phyloP scores from a whole-genome alignment of 2,329 filamentous ascomycete genomes.

The Aspergillus neotritici region DNA sequence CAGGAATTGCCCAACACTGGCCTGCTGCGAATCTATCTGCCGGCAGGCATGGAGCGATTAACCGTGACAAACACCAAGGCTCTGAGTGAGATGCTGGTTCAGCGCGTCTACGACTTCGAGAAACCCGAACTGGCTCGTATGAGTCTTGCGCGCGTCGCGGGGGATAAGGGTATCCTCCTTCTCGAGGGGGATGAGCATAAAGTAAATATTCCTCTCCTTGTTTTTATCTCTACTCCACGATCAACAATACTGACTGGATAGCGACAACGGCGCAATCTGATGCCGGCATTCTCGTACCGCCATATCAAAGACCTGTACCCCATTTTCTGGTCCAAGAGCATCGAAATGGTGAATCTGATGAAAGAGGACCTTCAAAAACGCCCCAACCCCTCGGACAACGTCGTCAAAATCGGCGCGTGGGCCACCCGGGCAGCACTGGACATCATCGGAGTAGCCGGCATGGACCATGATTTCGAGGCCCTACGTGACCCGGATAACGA shows the following conservation, averaged over 20 bases:
- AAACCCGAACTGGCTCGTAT: slow-evolving; percentile 53
- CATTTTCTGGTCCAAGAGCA: slow-evolving; percentile 72
- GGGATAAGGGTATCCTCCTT: slow-evolving; percentile 51
- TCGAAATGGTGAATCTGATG: slow-evolving; percentile 62
- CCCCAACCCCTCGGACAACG: slow-evolving; percentile 29
- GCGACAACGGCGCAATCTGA: slow-evolving; percentile 66
- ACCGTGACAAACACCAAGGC: slow-evolving; percentile 58
- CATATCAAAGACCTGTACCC: slow-evolving; percentile 82
- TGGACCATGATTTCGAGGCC: slow-evolving; percentile 65
- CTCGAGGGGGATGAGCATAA: slow-evolving; percentile 91
- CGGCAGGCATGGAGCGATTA: slow-evolving; percentile 60
- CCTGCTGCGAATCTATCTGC: slow-evolving; percentile 59
- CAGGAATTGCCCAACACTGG: slow-evolving; percentile 61
- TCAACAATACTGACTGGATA: slow-evolving; percentile 13
- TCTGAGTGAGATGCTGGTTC: slow-evolving; percentile 64
- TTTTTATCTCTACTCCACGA: background rate
- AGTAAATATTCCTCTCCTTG: slow-evolving; percentile 30
- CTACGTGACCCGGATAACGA: slow-evolving; percentile 56
- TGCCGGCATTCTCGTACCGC: slow-evolving; percentile 78
- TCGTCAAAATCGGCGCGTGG: slow-evolving; percentile 58
- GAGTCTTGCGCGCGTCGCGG: slow-evolving; percentile 34
- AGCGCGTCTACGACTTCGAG: slow-evolving; percentile 63
- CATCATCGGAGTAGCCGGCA: slow-evolving; percentile 67
- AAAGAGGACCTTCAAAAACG: slow-evolving; percentile 38
- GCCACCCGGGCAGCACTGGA: slow-evolving; percentile 65